Percentiles rank a stretch among this genome's conserved stretches.
phyloP scores from a whole-genome alignment of 768 basidiomycete species.

The Tylopilus subfusipes region DNA sequence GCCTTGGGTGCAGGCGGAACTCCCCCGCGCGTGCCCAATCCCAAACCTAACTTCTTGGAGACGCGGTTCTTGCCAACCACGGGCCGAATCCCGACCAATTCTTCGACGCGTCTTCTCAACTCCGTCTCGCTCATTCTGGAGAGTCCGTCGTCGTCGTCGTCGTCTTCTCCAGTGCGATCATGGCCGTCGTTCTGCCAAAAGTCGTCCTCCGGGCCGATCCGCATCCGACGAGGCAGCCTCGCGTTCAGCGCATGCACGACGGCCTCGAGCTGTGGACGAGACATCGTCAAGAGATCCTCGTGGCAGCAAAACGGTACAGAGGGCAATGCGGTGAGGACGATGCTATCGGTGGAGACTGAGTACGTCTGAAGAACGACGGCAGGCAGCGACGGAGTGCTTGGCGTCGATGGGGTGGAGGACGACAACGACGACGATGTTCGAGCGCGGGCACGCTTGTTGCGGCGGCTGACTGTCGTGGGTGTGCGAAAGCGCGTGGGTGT shows the following conservation, averaged over 20 bases:
- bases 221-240: conserved; percentile 49
- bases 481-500: conserved; percentile 24
- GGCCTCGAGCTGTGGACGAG: conserved; percentile 45
- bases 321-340: conserved; percentile 61
- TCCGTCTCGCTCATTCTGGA: conserved; percentile 35
- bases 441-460: conserved; percentile 19
- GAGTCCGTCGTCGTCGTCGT: conserved; percentile 9
- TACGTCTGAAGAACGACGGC: conserved; percentile 61
- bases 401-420: conserved; percentile 10
- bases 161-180: background rate
- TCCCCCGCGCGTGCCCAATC: conserved; percentile 6
- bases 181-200: conserved; percentile 3
- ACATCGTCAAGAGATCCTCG: conserved; percentile 67
- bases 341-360: conserved; percentile 43
- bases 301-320: conserved; percentile 68
- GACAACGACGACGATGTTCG: conserved; percentile 1
- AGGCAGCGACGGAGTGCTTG: conserved; percentile 16
- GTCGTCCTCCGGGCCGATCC: conserved; percentile 43
- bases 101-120: conserved; percentile 56
- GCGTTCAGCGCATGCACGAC: conserved; percentile 56
- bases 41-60: conserved; percentile 24
- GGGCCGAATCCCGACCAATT: conserved; percentile 52
- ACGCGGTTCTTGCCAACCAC: conserved; percentile 31
- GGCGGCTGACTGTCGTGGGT: conserved; percentile 15
- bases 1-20: conserved; percentile 34